Percentiles rank a stretch among this genome's conserved stretches.
Evolutionary conservation across 169 alveolate genomes (phyloP).

Genomic region (Babesia microti): DNA sequence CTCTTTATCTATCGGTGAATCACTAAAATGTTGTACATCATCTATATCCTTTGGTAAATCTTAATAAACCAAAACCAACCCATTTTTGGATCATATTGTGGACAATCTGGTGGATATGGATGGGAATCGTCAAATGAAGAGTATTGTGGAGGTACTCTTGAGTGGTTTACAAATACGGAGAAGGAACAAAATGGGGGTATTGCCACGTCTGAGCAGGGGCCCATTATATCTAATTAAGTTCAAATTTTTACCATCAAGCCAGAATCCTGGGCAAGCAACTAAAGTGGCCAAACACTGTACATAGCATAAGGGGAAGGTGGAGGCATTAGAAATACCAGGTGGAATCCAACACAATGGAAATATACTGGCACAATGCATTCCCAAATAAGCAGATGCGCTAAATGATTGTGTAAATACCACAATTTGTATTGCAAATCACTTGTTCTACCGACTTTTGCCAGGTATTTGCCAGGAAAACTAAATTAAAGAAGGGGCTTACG

Average conservation of each 20-base stretch:
- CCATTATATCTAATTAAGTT: conserved; percentile 1
- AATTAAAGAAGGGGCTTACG: conserved; percentile 6
- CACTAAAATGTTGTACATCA: conserved; percentile 19
- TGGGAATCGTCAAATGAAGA: conserved; percentile 64
- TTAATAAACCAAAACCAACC: conserved; percentile 6
- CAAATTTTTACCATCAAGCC: conserved; percentile 58
- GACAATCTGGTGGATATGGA: conserved; percentile 60
- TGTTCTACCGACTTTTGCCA: conserved; percentile 68
- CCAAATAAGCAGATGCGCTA: conserved; percentile 70
- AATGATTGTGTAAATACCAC: conserved; percentile 21
- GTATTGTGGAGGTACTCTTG: conserved; percentile 67
- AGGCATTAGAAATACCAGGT: conserved; percentile 33
- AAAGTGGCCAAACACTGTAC: conserved; percentile 70
- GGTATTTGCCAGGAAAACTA: conserved; percentile 70
- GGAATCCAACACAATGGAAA: conserved; percentile 73
- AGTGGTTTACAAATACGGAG: conserved; percentile 59
- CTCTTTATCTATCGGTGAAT: conserved; percentile 35
- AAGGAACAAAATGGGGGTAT: conserved; percentile 76
- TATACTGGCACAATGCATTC: conserved; percentile 70
- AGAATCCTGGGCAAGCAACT: conserved; percentile 75
- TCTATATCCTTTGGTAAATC: conserved; percentile 35
- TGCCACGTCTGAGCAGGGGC: conserved; percentile 24
- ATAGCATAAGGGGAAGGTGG: conserved; percentile 44
- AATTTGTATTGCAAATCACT: conserved; percentile 58
- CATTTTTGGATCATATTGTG: conserved; percentile 36